Conservation (phyloP, 306 rosid genomes). For the Malus fusca region DNA sequence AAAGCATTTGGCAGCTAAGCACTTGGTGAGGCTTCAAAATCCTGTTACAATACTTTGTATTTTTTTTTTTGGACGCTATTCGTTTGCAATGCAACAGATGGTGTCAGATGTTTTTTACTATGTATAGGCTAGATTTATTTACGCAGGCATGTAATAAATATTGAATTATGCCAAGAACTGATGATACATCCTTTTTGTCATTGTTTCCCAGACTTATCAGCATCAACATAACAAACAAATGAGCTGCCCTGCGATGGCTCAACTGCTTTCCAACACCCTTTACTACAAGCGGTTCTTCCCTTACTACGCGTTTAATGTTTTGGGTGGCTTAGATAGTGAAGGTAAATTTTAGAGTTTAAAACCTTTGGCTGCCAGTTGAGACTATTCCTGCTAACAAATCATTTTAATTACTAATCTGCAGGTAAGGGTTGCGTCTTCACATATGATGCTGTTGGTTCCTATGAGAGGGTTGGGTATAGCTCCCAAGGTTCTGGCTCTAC, state of each 20-base stretch:
- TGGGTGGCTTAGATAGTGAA: constrained; percentile 94
- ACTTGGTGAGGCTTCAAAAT: constrained; percentile 50
- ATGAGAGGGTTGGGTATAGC: constrained; percentile 96
- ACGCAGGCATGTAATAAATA: background rate
- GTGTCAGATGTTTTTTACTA: background rate
- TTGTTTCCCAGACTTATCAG: constrained; percentile 60
- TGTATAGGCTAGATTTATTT: background rate
- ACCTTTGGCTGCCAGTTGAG: constrained; percentile 6
- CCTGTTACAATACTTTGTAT: background rate
- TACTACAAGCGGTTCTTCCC: constrained; percentile 97
- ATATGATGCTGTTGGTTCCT: constrained; percentile 98
- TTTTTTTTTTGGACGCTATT: background rate
- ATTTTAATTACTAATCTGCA: constrained; percentile 12
- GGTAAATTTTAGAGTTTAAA: constrained; percentile 38
- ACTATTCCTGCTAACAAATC: background rate
- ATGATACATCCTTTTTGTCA: background rate
- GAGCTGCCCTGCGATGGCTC: constrained; percentile 99
- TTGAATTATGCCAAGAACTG: background rate
- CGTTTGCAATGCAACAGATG: background rate
- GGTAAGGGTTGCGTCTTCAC: constrained; percentile 99
- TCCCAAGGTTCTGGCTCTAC: constrained; percentile 98
- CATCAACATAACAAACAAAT: constrained; percentile 97
- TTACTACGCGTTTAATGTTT: constrained; percentile 85
- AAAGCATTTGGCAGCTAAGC: constrained; percentile 73
- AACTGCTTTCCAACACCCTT: constrained; percentile 88